Evolutionary conservation across 306 rosid species (phyloP).

Genomic region (Abrus precatorius): DNA sequence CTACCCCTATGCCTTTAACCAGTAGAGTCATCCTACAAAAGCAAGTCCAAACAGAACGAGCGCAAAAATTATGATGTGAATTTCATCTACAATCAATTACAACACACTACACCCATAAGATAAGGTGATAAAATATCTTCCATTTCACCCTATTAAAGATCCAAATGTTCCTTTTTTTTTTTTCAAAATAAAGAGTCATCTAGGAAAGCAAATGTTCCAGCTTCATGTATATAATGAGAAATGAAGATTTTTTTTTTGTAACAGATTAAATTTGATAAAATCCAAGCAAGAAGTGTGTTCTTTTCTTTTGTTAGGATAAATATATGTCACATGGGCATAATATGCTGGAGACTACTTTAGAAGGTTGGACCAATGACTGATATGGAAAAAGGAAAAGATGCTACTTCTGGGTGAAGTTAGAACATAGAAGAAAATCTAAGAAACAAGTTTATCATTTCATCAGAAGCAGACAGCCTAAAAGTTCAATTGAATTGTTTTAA

Average conservation of each 20-base stretch:
- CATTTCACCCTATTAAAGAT: background rate
- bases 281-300: constrained; percentile 19
- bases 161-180: no score
- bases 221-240: constrained; percentile 23
- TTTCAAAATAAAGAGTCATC: no score
- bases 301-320: background rate
- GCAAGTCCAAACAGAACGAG: constrained; percentile 25
- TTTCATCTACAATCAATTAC: background rate
- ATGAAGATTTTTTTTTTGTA: background rate
- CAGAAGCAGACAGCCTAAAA: constrained; percentile 7
- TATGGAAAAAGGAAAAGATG: background rate
- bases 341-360: constrained; percentile 20
- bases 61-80: constrained; percentile 17
- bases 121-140: background rate
- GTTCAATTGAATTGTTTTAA: background rate
- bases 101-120: background rate
- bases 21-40: constrained; percentile 11
- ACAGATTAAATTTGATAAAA: background rate
- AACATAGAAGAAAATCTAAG: constrained; percentile 33
- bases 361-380: constrained; percentile 1
- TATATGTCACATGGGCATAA: constrained; percentile 7
- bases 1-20: background rate
- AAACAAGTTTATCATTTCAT: constrained; percentile 33
- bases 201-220: constrained; percentile 9
- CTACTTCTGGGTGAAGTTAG: constrained; percentile 20